Evolutionary conservation across 306 rosid species (phyloP), one percentile per base, ranked within the genome.

Genomic region (Vicia villosa): DNA sequence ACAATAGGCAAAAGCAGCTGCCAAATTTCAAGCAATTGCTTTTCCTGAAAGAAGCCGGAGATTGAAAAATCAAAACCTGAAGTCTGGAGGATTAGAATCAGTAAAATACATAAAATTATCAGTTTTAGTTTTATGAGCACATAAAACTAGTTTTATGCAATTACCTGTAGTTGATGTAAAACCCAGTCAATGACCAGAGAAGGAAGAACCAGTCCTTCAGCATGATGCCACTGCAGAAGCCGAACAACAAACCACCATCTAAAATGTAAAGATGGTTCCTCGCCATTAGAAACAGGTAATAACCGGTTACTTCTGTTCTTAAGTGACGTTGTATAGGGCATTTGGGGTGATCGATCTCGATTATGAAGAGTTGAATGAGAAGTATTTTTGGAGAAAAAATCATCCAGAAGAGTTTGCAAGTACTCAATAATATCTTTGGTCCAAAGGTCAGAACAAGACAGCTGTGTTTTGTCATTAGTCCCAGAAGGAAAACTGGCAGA

Each of bases 161-260:
- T 56, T 63, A 92, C 98, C 97, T 88, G 92, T 67, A 93, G 78
- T 80, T 90, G 93, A 81, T 74, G 75, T 61, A 93, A 82, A 78
- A 93, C 91, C 98, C 98, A 93, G 59, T 90, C 96, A 72, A 93
- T 84, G 64, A 90, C 79, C 82, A 84, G 85, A 73, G 98, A 86
- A 57, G 96, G 93, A 81, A 85, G 84, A 68, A 88, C 83, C 46
- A 93, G 73, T 73, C 98, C 96, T 74, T 93, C 96, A 12, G 96
- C 92, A 77, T 86, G 91, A 79, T 88, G 96, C 98, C 96, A 93
- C 46, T 82, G 96, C 85, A 93, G 66, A 30, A 93, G 96, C 60
- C 91, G 88, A 47, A 90, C 91, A 82, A 93, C 79, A 75, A 90
- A 88, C 96, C 96, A 86, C 98, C 98, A 93, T 79, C 80, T 93